Evolutionary conservation across 805 yeast genomes (phyloP).

Genomic region (Clavispora fructus): DNA sequence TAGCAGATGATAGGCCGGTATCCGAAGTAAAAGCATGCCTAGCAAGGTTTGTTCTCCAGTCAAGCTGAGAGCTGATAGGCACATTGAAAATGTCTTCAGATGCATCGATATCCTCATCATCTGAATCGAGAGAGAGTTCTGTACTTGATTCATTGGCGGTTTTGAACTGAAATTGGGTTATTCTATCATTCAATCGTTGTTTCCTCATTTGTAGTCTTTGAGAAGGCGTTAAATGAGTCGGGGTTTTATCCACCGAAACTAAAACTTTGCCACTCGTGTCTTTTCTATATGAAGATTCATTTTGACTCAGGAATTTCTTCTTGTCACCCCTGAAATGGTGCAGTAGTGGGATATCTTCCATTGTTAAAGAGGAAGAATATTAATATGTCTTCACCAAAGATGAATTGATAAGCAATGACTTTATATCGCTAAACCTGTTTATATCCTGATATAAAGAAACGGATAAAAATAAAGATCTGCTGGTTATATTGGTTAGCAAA

Average conservation of each 20-base stretch:
- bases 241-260: constrained; percentile 20
- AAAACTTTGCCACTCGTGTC: not conserved
- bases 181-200: constrained; percentile 20
- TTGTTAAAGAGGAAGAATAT: not conserved
- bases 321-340: not conserved
- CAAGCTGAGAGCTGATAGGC: not conserved
- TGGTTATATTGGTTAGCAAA: not conserved
- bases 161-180: constrained; percentile 15
- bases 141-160: not conserved
- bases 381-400: not conserved
- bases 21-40: not conserved
- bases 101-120: constrained; percentile 1
- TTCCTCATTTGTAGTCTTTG: constrained; percentile 25
- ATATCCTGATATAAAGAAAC: not conserved
- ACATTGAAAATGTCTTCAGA: not conserved
- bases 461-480: not conserved
- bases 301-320: not conserved
- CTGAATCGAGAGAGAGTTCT: not conserved
- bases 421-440: not conserved
- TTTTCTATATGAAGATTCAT: not conserved
- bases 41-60: not conserved
- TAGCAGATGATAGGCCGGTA: not conserved
- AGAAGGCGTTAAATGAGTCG: constrained; percentile 24
- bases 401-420: not conserved
- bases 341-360: not conserved